Conservation (phyloP, 2,329 filamentous ascomycete genomes). For the Penicillium thymicola region DNA sequence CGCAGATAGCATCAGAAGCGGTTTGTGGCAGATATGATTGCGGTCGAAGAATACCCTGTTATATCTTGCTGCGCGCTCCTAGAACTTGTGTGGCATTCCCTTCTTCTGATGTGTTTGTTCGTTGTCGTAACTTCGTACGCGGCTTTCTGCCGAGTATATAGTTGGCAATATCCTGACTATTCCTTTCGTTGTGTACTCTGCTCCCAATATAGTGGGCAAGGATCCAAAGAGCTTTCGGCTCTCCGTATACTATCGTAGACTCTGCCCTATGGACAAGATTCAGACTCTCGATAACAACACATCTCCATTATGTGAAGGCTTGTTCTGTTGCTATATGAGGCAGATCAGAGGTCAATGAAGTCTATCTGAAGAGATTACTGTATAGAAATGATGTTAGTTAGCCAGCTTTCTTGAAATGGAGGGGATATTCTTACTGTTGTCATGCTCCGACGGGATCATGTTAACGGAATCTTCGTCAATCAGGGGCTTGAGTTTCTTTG, state of each 20-base stretch:
- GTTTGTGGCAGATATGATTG: not conserved
- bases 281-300: no score
- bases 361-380: no score
- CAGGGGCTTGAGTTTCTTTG: no score
- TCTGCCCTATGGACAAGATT: not conserved
- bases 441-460: no score
- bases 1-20: not conserved
- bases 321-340: no score
- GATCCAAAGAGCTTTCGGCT: not conserved
- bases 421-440: no score
- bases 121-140: not conserved
- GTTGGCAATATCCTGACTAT: no score
- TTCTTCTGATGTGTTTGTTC: not conserved
- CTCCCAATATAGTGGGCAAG: not conserved
- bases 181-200: not conserved
- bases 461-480: no score
- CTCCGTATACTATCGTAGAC: not conserved
- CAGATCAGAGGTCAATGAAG: no score
- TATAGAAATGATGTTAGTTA: no score
- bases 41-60: not conserved
- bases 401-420: no score
- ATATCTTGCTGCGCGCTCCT: not conserved
- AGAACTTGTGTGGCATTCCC: not conserved
- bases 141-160: not conserved
- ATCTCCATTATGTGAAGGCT: no score